phyloP scores from a whole-genome alignment of 768 basidiomycete species.

The Leccinum truebloodii region DNA sequence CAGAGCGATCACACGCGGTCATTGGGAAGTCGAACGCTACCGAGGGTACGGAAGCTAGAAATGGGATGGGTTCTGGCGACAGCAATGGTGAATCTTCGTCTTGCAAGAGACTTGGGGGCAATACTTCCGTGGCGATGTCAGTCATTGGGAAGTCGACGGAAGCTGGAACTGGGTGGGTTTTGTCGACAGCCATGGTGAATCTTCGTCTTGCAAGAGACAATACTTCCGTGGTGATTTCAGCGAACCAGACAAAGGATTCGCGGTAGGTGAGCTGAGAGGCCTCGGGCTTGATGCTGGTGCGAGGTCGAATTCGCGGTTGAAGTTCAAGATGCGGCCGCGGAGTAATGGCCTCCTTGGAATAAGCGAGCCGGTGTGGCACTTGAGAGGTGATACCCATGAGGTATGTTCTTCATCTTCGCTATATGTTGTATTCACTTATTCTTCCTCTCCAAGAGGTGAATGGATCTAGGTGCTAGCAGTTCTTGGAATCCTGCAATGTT shows the following conservation, averaged over 20 bases:
- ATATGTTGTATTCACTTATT: neutral
- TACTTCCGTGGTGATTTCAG: neutral
- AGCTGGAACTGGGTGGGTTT: neutral
- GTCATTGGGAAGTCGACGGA: neutral
- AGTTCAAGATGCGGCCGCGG: neutral
- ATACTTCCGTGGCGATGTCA: neutral
- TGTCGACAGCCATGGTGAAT: neutral
- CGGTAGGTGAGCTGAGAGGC: neutral
- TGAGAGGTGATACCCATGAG: neutral
- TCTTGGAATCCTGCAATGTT: neutral
- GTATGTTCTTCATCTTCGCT: neutral
- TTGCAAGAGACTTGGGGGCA: neutral
- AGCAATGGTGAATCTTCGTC: neutral
- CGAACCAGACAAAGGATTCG: neutral
- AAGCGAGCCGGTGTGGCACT: neutral
- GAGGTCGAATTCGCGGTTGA: neutral
- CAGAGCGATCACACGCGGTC: neutral
- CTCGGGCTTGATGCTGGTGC: neutral
- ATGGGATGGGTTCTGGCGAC: neutral
- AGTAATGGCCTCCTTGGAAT: neutral
- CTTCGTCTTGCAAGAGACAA: neutral
- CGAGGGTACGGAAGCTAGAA: neutral
- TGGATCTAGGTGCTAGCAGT: neutral
- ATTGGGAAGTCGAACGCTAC: neutral
- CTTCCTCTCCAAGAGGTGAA: neutral